A percentile compares a stretch with the other conserved stretches of the same genome.
Evolutionary conservation across 352 stramenopile genomes (phyloP).

Genomic region (Globisporangium solare): DNA sequence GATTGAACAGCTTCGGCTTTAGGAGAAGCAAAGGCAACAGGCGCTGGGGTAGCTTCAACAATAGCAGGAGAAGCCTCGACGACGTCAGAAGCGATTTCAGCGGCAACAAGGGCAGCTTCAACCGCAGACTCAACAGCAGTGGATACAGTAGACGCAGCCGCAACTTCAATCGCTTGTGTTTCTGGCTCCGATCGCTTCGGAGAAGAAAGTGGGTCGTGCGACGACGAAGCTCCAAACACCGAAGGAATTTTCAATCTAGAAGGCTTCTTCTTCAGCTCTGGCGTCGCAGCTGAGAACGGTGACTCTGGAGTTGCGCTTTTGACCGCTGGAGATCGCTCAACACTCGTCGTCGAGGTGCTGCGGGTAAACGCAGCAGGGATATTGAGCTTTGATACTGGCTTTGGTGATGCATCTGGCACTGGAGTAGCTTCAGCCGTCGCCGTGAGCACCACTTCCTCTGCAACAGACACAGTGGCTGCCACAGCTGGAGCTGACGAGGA

Average conservation of each 20-base stretch:
- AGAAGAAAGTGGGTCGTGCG: not conserved
- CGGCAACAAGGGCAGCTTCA: not conserved
- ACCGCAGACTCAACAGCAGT: not conserved
- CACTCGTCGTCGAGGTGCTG: constrained; percentile 26
- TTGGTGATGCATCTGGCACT: constrained; percentile 17
- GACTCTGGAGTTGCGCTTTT: constrained; percentile 3
- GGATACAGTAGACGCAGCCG: not conserved
- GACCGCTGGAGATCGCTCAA: constrained; percentile 19
- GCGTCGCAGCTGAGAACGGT: not conserved
- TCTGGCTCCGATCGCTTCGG: not conserved
- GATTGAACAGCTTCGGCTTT: not conserved
- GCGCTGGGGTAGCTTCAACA: not conserved
- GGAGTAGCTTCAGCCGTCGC: not conserved
- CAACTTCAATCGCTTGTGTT: not conserved
- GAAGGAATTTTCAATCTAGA: constrained; percentile 30
- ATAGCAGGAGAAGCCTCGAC: not conserved
- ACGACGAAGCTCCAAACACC: constrained; percentile 11
- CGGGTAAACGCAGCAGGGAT: constrained; percentile 49
- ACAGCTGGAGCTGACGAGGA: not conserved
- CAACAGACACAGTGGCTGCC: not conserved
- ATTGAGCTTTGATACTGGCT: constrained; percentile 62
- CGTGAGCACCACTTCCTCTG: not conserved
- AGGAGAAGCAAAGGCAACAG: too few species aligned
- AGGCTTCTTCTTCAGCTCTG: constrained; percentile 18
- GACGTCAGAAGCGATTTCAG: not conserved